Percentiles rank a stretch among this genome's conserved stretches.
phyloP scores from a whole-genome alignment of 2,329 filamentous ascomycete species.

The Truncatella angustata region DNA sequence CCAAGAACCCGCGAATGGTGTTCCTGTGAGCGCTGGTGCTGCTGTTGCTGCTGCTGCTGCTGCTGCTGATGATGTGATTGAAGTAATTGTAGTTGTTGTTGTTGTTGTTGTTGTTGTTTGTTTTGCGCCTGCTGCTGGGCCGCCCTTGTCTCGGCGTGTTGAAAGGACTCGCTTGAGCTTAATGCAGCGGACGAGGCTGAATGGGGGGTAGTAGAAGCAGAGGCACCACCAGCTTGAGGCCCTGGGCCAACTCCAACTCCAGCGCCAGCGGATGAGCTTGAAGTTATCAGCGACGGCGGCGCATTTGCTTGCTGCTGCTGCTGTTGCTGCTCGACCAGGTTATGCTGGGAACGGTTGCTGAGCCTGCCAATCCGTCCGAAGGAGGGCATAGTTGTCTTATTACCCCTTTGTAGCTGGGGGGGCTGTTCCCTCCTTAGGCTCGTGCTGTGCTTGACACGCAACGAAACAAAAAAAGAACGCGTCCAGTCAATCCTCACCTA shows the following conservation, averaged over 20 bases:
- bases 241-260: slow-evolving; percentile 11
- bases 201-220: slow-evolving; percentile 32
- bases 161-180: slow-evolving; percentile 47
- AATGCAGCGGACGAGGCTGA: slow-evolving; percentile 47
- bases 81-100: slow-evolving; percentile 18
- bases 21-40: slow-evolving; percentile 26
- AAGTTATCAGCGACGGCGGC: slow-evolving; percentile 24
- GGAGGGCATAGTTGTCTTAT: slow-evolving; percentile 15
- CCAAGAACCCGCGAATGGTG: too few species aligned
- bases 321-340: slow-evolving; percentile 43
- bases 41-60: slow-evolving; percentile 29
- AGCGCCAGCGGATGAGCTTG: slow-evolving; percentile 11
- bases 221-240: slow-evolving; percentile 14
- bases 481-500: background rate
- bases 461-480: background rate
- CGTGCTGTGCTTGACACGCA: background rate
- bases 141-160: slow-evolving; percentile 1
- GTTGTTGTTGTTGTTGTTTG: slow-evolving; percentile 22
- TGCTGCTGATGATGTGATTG: slow-evolving; percentile 22
- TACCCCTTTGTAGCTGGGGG: too few species aligned
- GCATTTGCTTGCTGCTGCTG: slow-evolving; percentile 31
- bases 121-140: slow-evolving; percentile 15
- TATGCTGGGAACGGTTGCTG: slow-evolving; percentile 57
- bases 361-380: slow-evolving; percentile 15
- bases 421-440: background rate